phyloP scores from a whole-genome alignment of 176 grass and related monocot genomes.

The Pontederia crassipes region DNA sequence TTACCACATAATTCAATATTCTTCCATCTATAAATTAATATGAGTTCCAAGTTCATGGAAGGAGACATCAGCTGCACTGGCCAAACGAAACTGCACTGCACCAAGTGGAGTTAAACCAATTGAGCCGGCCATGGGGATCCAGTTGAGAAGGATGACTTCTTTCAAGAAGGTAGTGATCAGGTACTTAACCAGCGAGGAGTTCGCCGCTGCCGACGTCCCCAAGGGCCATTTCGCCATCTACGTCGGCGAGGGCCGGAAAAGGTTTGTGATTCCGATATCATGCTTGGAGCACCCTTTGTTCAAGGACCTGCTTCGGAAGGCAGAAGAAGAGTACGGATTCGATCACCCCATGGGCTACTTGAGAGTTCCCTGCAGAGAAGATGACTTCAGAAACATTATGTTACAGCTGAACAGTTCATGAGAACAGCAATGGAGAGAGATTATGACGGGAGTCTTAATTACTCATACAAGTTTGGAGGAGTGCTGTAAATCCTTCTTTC shows the following conservation, averaged over 20 bases:
- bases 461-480: too few species aligned
- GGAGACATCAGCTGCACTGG: too few species aligned
- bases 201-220: neutral
- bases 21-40: too few species aligned
- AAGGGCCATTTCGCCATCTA: neutral
- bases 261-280: neutral
- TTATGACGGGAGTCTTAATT: too few species aligned
- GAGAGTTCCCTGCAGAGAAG: neutral
- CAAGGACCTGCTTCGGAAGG: neutral
- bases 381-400: neutral
- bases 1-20: too few species aligned
- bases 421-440: too few species aligned
- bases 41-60: too few species aligned
- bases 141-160: neutral
- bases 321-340: neutral
- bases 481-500: too few species aligned
- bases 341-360: neutral
- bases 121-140: neutral
- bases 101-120: neutral
- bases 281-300: neutral
- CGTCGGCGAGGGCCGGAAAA: neutral
- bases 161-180: neutral
- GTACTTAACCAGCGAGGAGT: neutral
- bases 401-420: neutral
- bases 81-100: neutral